phyloP scores from a whole-genome alignment of 73 alveolate species.

The Paramecium primaurelia region DNA sequence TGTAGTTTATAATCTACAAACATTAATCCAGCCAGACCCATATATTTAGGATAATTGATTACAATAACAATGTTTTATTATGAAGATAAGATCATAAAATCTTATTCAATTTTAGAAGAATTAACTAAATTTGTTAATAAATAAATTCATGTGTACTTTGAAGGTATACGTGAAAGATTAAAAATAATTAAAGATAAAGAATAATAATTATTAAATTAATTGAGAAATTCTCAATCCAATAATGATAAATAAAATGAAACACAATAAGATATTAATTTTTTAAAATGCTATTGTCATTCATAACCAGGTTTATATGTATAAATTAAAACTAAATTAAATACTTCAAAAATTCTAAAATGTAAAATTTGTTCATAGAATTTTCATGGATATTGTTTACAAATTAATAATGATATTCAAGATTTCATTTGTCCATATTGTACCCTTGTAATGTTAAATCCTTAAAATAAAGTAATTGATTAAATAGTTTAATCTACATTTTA shows the following conservation, averaged over 20 bases:
- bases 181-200: neutral
- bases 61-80: neutral
- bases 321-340: neutral
- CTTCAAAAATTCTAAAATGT: neutral
- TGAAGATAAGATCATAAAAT: neutral
- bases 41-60: neutral
- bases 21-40: neutral
- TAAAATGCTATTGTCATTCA: neutral
- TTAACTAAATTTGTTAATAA: neutral
- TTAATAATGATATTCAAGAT: neutral
- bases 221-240: neutral
- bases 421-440: slow-evolving; percentile 31
- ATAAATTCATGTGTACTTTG: neutral
- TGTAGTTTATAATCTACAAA: neutral
- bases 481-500: neutral
- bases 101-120: neutral
- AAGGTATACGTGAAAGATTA: neutral
- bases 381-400: slow-evolving; percentile 5
- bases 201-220: neutral
- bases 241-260: neutral
- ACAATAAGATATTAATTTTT: neutral
- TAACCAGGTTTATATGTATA: neutral
- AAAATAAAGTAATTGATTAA: neutral
- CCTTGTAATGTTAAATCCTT: neutral
- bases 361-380: neutral